Evolutionary conservation across 2,329 filamentous ascomycete genomes (phyloP), one percentile per base, ranked within the genome.

Genomic region (Alternaria rosae): DNA sequence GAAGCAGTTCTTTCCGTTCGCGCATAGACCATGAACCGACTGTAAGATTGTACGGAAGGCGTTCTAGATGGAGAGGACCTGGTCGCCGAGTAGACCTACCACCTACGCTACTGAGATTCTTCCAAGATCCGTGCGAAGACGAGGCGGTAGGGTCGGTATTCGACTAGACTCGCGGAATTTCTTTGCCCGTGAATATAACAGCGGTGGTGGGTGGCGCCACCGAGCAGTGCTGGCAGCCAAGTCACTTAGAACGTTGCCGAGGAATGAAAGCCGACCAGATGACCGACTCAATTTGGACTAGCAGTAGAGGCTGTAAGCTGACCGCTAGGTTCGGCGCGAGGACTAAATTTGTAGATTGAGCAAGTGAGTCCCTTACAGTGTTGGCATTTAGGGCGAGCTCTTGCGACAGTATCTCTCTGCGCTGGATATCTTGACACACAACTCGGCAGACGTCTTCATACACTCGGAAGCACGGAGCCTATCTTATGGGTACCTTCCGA

Each of bases 121-220:
- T 38, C 15, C 20, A 50, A 25, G 25, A 20, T 28, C 26, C 10
- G 25, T 45, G 21, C 23, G 17, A 21, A 30, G 21, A 28, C 45
- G 21, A 57, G 26, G 50, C 9, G 15, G 42, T 43, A 59, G 42
- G 28, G 45, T 23, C 7, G 44, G 42, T 23, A 45, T 53, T 50
- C 13, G 30, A 50, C 45, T 54, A 38, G 23, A 52, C 54, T 57
- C 58, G 45, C 43, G 58, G 58, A 57, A 57, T 23, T 57, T 61
- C 38, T 57, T 57, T 23, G 17, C 23, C 58, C 45, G 45, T 25
- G 32, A 8, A 57, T 30, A 61, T 57, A 51, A 15, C 21, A 51
- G 45, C 25, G 42, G 38, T 42, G 42, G 42, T 45, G 25, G 9
- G 43, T 38, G 28, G 28, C 23, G 25, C 32, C 58, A 42, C 28